A percentile compares a stretch with the other conserved stretches of the same genome.
Conservation (phyloP, 2,329 filamentous ascomycete species). For the Chaetomiaceae sp. region DNA sequence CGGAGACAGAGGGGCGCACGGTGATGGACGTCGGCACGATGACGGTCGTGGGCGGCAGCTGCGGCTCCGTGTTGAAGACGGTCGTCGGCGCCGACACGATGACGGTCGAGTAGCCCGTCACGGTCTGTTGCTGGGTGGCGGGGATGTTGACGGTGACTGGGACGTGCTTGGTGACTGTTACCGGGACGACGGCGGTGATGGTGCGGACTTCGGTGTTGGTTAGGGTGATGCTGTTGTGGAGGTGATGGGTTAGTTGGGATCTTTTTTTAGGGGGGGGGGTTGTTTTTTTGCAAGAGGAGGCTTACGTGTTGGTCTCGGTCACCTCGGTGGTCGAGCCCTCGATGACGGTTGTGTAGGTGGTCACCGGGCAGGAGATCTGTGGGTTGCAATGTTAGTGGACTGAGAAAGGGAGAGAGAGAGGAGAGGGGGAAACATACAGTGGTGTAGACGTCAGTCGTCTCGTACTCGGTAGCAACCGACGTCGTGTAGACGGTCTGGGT, state of each 20-base stretch:
- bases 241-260: not conserved
- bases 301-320: constrained; percentile 38
- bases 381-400: too few relatives aligned
- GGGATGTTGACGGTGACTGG: constrained; percentile 40
- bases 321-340: constrained; percentile 38
- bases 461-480: constrained; percentile 30
- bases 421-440: constrained; percentile 20
- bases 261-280: not conserved
- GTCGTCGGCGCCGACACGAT: constrained; percentile 31
- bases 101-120: constrained; percentile 34
- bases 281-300: not conserved
- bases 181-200: constrained; percentile 37
- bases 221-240: constrained; percentile 30
- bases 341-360: constrained; percentile 40
- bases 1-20: constrained; percentile 24
- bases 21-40: constrained; percentile 31
- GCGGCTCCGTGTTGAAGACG: constrained; percentile 22
- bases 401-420: too few relatives aligned
- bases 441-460: constrained; percentile 35
- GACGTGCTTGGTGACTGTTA: constrained; percentile 37
- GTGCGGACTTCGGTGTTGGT: constrained; percentile 35
- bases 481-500: constrained; percentile 35
- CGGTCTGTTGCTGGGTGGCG: constrained; percentile 29
- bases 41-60: constrained; percentile 28
- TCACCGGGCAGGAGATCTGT: constrained; percentile 37